A percentile compares a stretch with the other conserved stretches of the same genome.
These are phyloP conservation scores for Cyberlindnera lachancei DNA, from an alignment of 805 yeast species.

Conservation along the genomic window DNA sequence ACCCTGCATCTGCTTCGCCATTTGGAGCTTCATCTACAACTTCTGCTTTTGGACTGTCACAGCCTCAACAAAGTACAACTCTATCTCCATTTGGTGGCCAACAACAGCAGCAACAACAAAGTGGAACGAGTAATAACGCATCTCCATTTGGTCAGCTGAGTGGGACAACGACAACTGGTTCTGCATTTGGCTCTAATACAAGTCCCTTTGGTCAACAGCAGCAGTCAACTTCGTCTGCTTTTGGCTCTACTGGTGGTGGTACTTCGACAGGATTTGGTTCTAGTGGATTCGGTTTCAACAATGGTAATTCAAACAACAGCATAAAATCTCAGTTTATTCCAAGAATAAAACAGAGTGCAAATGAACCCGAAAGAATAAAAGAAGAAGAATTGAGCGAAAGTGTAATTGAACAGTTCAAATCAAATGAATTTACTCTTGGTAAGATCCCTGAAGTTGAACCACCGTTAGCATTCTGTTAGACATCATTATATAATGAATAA, in stretches of 20 bases:
- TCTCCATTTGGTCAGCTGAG: conserved; percentile 6
- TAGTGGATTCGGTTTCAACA: background rate
- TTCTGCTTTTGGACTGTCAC: conserved; percentile 16
- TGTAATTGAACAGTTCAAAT: conserved; percentile 40
- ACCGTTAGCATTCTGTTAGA: conserved; percentile 39
- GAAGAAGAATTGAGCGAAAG: conserved; percentile 35
- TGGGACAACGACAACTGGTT: conserved; percentile 2
- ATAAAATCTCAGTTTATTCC: conserved; percentile 16
- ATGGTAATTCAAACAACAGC: background rate
- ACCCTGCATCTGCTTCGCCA: background rate
- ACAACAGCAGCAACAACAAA: too few relatives aligned
- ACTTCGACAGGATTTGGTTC: conserved; percentile 5
- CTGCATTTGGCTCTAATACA: conserved; percentile 5
- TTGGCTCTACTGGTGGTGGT: conserved; percentile 10
- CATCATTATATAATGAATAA: background rate
- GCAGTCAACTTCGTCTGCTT: conserved; percentile 1
- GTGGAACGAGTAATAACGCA: too few relatives aligned
- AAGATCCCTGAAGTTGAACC: conserved; percentile 69
- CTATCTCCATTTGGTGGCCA: conserved; percentile 2
- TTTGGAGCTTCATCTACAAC: conserved; percentile 3
- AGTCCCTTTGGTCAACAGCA: conserved; percentile 6
- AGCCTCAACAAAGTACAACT: background rate
- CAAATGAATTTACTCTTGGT: conserved; percentile 46
- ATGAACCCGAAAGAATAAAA: conserved; percentile 22
- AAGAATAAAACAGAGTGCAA: conserved; percentile 27